phyloP scores from a whole-genome alignment of 768 basidiomycete genomes.

The Tylopilus balloui region DNA sequence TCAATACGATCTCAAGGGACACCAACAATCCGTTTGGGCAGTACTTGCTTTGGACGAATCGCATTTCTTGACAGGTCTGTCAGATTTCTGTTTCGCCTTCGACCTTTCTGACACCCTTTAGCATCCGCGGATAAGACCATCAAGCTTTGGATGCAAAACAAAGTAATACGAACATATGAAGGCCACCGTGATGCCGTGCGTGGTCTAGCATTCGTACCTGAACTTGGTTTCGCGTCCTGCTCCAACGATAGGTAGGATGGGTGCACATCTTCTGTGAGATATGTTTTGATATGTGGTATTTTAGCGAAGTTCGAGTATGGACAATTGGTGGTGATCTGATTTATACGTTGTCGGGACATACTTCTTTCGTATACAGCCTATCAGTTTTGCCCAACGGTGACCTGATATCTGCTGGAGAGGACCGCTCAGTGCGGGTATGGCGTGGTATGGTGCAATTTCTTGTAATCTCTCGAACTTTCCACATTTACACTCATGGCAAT shows the following conservation, averaged over 20 bases:
- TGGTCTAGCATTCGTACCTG: constrained; percentile 71
- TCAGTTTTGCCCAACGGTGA: constrained; percentile 77
- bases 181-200: constrained; percentile 94
- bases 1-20: constrained; percentile 73
- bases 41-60: constrained; percentile 76
- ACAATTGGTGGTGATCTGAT: constrained; percentile 74
- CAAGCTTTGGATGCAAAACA: constrained; percentile 79
- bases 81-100: constrained; percentile 10
- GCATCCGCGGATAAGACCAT: constrained; percentile 96
- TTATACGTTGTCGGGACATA: constrained; percentile 86
- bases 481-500: constrained; percentile 3
- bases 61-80: constrained; percentile 75
- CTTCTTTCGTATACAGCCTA: constrained; percentile 93
- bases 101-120: constrained; percentile 28
- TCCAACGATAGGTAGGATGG: constrained; percentile 81
- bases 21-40: constrained; percentile 92
- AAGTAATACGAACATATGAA: constrained; percentile 65
- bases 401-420: constrained; percentile 89
- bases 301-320: constrained; percentile 90
- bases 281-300: constrained; percentile 1
- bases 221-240: constrained; percentile 92
- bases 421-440: constrained; percentile 91
- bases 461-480: not conserved
- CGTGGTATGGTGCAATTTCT: constrained; percentile 48
- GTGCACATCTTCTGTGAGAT: not conserved